Evolutionary conservation across 2,329 filamentous ascomycete genomes (phyloP).

Genomic region (Dactylellina drechsleri): DNA sequence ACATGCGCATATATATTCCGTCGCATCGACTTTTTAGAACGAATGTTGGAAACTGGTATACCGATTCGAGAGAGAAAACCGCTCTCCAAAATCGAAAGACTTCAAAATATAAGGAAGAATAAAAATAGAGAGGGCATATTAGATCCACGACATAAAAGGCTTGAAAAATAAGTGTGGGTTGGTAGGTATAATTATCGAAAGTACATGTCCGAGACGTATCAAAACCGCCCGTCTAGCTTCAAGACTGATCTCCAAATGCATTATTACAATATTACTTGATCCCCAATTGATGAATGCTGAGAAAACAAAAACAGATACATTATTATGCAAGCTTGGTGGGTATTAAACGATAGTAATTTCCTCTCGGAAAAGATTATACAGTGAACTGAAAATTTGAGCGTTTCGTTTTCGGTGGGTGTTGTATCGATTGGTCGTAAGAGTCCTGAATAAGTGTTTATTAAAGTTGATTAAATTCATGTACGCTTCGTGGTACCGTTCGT

Average conservation of each 20-base stretch:
- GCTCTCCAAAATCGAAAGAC: too few species aligned
- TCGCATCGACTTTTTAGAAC: too few species aligned
- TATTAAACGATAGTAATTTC: constrained; percentile 43
- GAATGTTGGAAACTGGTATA: too few species aligned
- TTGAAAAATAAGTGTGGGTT: constrained; percentile 5
- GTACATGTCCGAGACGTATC: too few species aligned
- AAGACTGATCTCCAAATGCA: too few species aligned
- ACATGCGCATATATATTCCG: too few species aligned
- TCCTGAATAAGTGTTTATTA: neutral
- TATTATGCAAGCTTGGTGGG: neutral
- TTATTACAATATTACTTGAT: too few species aligned
- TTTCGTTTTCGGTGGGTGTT: neutral
- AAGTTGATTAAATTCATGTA: neutral
- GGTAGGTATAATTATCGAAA: too few species aligned
- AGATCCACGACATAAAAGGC: neutral
- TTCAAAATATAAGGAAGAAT: too few species aligned
- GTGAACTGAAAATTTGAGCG: constrained; percentile 20
- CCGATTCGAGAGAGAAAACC: too few species aligned
- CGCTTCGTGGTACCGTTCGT: constrained; percentile 29
- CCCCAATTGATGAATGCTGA: neutral
- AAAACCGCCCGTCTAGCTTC: too few species aligned
- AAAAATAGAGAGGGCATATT: too few species aligned
- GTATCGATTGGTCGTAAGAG: neutral
- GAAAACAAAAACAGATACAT: constrained; percentile 17
- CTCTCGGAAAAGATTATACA: constrained; percentile 43